Evolutionary conservation across 2,329 filamentous ascomycete species (phyloP), one percentile per base, ranked within the genome.

Genomic region (Clarireedia hainanense): DNA sequence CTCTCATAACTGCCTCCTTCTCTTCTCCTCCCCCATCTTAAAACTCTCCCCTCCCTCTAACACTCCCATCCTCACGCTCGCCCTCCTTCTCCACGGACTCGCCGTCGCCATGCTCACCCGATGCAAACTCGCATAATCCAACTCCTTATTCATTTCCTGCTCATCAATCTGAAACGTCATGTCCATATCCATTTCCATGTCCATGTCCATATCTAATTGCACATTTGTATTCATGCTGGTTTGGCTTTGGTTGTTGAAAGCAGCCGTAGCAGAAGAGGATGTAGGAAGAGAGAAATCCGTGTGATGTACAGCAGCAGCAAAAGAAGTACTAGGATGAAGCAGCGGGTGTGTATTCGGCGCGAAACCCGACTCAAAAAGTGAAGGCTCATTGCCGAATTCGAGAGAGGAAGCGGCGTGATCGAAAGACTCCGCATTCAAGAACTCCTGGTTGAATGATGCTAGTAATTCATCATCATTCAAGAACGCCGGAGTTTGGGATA

Each of bases 41-140:
- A 42, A 42, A 42, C 4, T 2, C 15, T n/a, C 6, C 15, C 17
- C 39, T 20, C 39, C 20, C 15, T 42, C 39, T 6, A 14, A 4
- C 20, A 15, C 30, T 4, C 30, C 39, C 3, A 37, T 14, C 14
- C 17, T 47, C 23, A n/a, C 45, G 7, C 45, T 40, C 7, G 58
- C 58, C 10, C 53, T 52, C 23, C 60, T 55, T 57, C 62, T 40
- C 47, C 63, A 43, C 2, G 61, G 58, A 57, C 55, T 60, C 5
- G 59, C 58, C 2, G 61, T 65, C 7, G 63, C 61, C 34, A 57
- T 56, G 30, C 58, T 37, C 14, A 64, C 61, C 2, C 57, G 56
- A 47, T 61, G 57, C 14, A 64, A 42, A 23, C 60, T 61, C 5
- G 60, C 60, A 47, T 60, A 63, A 20, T 59, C 61, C 12, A 45